These are phyloP conservation scores for Trichoderma erinaceum DNA, from an alignment of 495 filamentous ascomycete genomes.

Conservation along the genomic window DNA sequence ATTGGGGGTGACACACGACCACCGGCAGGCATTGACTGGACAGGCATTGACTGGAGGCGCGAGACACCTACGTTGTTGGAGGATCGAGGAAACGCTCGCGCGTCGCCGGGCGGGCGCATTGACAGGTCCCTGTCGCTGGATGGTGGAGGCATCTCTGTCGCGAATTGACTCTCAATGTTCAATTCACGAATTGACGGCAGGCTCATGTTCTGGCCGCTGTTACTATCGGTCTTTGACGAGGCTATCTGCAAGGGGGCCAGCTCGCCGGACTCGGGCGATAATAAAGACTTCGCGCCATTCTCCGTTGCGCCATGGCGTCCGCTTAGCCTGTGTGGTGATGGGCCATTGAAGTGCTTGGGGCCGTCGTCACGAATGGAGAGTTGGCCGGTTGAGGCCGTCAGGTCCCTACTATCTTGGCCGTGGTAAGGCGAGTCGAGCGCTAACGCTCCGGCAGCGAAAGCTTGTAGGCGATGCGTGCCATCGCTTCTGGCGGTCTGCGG, in stretches of 20 bases:
- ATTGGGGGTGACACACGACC: constrained; percentile 36
- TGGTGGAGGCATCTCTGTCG: background rate
- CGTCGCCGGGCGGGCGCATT: constrained; percentile 19
- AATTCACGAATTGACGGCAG: constrained; percentile 43
- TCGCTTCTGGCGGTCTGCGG: background rate
- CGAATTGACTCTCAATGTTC: constrained; percentile 25
- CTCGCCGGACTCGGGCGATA: constrained; percentile 24
- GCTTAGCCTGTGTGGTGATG: constrained; percentile 18
- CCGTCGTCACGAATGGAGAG: constrained; percentile 7
- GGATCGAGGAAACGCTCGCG: constrained; percentile 28
- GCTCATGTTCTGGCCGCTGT: constrained; percentile 28
- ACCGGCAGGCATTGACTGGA: constrained; percentile 23
- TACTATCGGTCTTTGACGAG: constrained; percentile 40
- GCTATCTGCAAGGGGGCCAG: constrained; percentile 45
- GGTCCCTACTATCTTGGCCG: background rate
- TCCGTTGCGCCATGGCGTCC: constrained; percentile 28
- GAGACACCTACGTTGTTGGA: constrained; percentile 27
- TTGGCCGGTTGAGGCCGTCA: constrained; percentile 2
- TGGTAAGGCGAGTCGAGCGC: background rate
- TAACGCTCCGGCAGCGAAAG: background rate
- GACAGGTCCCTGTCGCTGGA: constrained; percentile 26
- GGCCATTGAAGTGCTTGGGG: constrained; percentile 18
- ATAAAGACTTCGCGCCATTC: constrained; percentile 16
- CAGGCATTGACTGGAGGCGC: constrained; percentile 22
- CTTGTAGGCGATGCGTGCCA: background rate